Evolutionary conservation across 1,284 basidiomycete species (phyloP).

Genomic region (Porodaedalea pini): DNA sequence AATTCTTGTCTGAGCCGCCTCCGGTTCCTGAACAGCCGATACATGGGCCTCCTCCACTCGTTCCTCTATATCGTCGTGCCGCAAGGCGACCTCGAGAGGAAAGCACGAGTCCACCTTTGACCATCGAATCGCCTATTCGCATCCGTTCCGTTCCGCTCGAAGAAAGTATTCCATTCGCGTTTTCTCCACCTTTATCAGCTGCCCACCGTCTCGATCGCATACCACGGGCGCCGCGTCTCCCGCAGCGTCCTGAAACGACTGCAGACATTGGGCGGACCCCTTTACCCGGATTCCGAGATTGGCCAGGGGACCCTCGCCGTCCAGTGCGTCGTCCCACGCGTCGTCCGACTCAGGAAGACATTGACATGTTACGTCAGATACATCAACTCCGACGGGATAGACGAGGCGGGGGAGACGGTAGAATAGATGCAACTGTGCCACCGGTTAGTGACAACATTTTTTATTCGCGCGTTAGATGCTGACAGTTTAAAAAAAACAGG

Average conservation of each 20-base stretch:
- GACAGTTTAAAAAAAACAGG: not conserved
- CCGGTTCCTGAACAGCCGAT: slow-evolving; percentile 15
- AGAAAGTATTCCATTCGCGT: not conserved
- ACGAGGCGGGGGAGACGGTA: slow-evolving; percentile 6
- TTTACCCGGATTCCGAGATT: not conserved
- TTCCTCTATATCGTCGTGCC: slow-evolving; percentile 14
- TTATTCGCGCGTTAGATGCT: not conserved
- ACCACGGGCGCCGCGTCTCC: not conserved
- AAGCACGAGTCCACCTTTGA: slow-evolving; percentile 14
- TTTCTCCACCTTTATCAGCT: too few relatives aligned
- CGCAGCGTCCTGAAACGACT: not conserved
- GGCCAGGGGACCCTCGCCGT: not conserved
- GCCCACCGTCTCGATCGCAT: too few relatives aligned
- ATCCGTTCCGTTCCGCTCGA: slow-evolving; percentile 15
- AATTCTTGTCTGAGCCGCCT: slow-evolving; percentile 17
- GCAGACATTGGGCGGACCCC: not conserved
- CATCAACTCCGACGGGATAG: slow-evolving; percentile 1
- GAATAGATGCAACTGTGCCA: slow-evolving; percentile 7
- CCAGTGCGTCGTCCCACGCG: not conserved
- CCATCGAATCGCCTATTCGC: slow-evolving; percentile 11
- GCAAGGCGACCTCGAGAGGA: slow-evolving; percentile 1
- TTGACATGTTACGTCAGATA: slow-evolving; percentile 15
- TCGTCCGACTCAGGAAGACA: slow-evolving; percentile 8
- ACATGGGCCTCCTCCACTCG: slow-evolving; percentile 19
- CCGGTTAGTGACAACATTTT: not conserved